These are phyloP conservation scores for Globisporangium radiosum DNA, from an alignment of 352 stramenopile species.

Conservation along the genomic window DNA sequence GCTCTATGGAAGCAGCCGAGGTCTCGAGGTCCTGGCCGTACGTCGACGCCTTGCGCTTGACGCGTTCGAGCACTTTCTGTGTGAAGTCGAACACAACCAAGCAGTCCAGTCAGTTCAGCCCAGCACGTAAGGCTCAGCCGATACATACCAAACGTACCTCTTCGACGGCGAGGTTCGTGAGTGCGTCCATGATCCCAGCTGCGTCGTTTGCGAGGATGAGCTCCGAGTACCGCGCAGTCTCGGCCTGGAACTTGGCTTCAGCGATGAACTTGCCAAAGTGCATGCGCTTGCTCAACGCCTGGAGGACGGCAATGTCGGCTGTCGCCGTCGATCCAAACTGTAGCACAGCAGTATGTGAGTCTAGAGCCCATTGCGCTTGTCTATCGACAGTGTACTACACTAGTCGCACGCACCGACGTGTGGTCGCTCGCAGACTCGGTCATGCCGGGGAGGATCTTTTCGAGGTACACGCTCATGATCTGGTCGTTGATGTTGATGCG, in stretches of 20 bases:
- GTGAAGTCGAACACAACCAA: background rate
- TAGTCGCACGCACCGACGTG: slow-evolving; percentile 37
- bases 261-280: slow-evolving; percentile 99
- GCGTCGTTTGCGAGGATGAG: slow-evolving; percentile 92
- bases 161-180: slow-evolving; percentile 94
- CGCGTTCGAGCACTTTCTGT: slow-evolving; percentile 86
- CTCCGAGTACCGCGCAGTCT: slow-evolving; percentile 87
- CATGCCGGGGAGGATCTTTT: slow-evolving; percentile 93
- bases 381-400: background rate
- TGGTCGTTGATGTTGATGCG: slow-evolving; percentile 97
- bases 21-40: slow-evolving; percentile 89
- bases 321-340: slow-evolving; percentile 80
- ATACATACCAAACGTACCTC: slow-evolving; percentile 30
- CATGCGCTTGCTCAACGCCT: slow-evolving; percentile 95
- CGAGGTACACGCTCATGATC: slow-evolving; percentile 95
- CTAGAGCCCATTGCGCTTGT: no score
- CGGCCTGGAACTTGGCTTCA: slow-evolving; percentile 93
- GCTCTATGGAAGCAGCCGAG: slow-evolving; percentile 19
- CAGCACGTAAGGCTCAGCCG: background rate
- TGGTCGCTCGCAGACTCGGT: slow-evolving; percentile 85
- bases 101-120: background rate
- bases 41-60: slow-evolving; percentile 94
- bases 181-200: slow-evolving; percentile 92
- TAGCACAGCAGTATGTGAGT: background rate
- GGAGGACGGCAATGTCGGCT: slow-evolving; percentile 90